Conservation (phyloP, 2,329 filamentous ascomycete genomes). For the Cladosporium phlei region DNA sequence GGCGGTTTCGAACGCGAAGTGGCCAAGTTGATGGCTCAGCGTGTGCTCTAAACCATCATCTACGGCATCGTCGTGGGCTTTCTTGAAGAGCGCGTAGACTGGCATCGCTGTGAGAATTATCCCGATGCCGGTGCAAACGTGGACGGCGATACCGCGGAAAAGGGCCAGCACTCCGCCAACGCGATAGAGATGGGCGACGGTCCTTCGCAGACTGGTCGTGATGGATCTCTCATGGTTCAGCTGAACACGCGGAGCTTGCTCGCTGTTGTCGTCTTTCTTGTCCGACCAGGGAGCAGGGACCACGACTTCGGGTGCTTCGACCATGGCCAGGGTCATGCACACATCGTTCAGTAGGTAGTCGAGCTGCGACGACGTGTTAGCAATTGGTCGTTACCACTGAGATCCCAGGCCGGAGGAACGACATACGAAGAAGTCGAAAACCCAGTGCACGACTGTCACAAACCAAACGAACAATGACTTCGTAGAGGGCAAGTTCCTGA, state of each 20-base stretch:
- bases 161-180: constrained; percentile 11
- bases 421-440: not conserved
- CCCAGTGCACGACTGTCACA: not conserved
- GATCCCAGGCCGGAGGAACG: too few relatives aligned
- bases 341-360: not conserved
- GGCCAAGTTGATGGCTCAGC: not conserved
- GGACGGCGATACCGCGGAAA: constrained; percentile 10
- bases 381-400: not conserved
- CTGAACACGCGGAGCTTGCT: not conserved
- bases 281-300: constrained; percentile 33
- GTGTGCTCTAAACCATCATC: not conserved
- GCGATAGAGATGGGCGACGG: constrained; percentile 7
- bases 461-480: not conserved
- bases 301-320: constrained; percentile 35
- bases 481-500: constrained; percentile 1
- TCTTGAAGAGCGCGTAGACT: not conserved
- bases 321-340: not conserved
- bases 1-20: not conserved
- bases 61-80: not conserved
- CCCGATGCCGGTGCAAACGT: not conserved
- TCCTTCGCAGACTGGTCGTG: constrained; percentile 14
- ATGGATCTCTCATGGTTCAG: not conserved
- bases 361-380: constrained; percentile 9
- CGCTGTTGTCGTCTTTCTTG: constrained; percentile 35
- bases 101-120: not conserved